Evolutionary conservation across 305 asterid genomes (phyloP).

Genomic region (Nicotiana rustica): DNA sequence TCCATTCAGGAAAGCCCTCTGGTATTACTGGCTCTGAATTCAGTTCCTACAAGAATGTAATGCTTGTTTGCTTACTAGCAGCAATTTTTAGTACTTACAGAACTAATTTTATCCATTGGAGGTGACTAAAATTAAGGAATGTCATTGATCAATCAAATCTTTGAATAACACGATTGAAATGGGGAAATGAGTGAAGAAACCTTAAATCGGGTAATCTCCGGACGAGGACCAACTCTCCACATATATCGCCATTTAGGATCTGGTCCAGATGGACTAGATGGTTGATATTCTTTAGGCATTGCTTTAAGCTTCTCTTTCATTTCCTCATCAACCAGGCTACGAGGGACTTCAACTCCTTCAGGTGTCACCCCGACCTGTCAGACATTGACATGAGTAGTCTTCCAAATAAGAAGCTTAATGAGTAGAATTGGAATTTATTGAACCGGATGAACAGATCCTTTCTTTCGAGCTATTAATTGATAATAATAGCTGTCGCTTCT

Average conservation of each 20-base stretch:
- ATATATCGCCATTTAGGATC: constrained; percentile 99
- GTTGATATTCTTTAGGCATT: constrained; percentile 69
- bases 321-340: constrained; percentile 88
- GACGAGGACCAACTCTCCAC: constrained; percentile 99
- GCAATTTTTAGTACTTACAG: background rate
- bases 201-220: constrained; percentile 76
- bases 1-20: constrained; percentile 91
- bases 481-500: constrained; percentile 2
- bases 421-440: constrained; percentile 1
- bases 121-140: background rate
- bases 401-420: constrained; percentile 29
- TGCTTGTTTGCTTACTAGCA: constrained; percentile 38
- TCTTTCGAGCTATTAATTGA: background rate
- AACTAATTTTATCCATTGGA: constrained; percentile 26
- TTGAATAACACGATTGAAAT: constrained; percentile 24
- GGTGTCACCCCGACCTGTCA: constrained; percentile 96
- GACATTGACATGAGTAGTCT: constrained; percentile 39
- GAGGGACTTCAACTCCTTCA: constrained; percentile 98
- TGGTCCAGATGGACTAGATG: constrained; percentile 83
- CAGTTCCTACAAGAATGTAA: constrained; percentile 66
- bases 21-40: constrained; percentile 98
- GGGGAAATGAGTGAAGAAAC: constrained; percentile 45
- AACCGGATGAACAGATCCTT: background rate
- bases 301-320: constrained; percentile 81
- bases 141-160: background rate